Percentiles rank a stretch among this genome's conserved stretches.
Evolutionary conservation across 2,329 filamentous ascomycete species (phyloP).

Genomic region (Penicillium janthinellum): DNA sequence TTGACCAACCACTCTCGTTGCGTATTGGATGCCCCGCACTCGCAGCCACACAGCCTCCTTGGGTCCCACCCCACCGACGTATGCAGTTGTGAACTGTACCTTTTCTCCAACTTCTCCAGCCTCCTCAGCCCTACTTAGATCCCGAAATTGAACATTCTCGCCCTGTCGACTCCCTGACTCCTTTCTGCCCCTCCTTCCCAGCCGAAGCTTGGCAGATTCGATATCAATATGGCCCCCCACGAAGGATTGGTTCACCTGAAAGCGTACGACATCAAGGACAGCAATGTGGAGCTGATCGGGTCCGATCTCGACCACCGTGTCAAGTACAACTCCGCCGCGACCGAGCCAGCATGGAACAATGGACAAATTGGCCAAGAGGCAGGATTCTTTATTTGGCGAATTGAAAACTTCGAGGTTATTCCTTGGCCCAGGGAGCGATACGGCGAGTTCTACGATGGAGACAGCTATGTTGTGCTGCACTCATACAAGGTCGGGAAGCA

Average conservation of each 20-base stretch:
- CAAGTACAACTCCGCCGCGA: slow-evolving; percentile 66
- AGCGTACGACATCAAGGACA: slow-evolving; percentile 68
- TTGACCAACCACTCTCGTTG: background rate
- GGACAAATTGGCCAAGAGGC: slow-evolving; percentile 55
- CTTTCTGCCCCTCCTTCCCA: background rate
- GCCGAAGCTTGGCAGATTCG: too few relatives aligned
- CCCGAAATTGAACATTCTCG: background rate
- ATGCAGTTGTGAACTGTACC: background rate
- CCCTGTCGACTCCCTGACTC: background rate
- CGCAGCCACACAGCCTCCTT: background rate
- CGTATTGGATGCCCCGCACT: background rate
- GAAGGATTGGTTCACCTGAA: slow-evolving; percentile 63
- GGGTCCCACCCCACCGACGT: background rate
- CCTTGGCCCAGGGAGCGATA: slow-evolving; percentile 60
- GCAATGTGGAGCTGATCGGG: slow-evolving; percentile 67
- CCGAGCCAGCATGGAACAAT: slow-evolving; percentile 69
- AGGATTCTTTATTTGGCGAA: slow-evolving; percentile 66
- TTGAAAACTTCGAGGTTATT: slow-evolving; percentile 67
- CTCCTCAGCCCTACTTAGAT: background rate
- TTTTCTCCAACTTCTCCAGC: background rate
- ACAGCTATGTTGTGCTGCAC: slow-evolving; percentile 68
- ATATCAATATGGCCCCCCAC: slow-evolving; percentile 59
- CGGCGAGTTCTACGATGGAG: slow-evolving; percentile 67
- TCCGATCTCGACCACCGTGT: slow-evolving; percentile 67
- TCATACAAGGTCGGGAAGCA: slow-evolving; percentile 55